Base-by-base conservation (phyloP, 2,329 filamentous ascomycete genomes). In the Sclerotinia borealis region DNA sequence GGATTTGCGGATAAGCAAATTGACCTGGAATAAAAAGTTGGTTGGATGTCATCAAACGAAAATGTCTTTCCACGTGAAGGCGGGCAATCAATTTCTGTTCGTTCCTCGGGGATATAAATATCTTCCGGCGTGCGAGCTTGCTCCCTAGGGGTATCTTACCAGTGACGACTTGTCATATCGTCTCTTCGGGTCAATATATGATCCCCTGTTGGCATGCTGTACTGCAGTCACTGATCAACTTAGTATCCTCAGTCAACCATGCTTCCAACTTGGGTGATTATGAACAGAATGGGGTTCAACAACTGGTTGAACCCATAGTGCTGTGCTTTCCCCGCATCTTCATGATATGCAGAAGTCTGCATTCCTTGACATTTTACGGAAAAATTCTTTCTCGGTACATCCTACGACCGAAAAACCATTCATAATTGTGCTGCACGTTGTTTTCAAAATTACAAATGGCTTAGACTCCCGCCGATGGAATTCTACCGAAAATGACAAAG, bases 381-480 rank as follows among this genome's bases (percentile, higher is more conserved):
- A 63, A 52, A 65, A 54, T 29, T 51, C 15, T 19, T 31, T 27
- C 51, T 65, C 63, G 63, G 63, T 63, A 50, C 48, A 58, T 63
- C 43, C 37, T 25, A 58, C 37, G 39, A 45, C 58, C 61, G 41
- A 66, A 34, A n/a, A 36, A 37, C 45, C 15, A 29, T 25, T 34
- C 47, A 50, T 27, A 50, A 50, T 50, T 22, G 22, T 25, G 25
- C 47, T 45, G 19, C 6, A 17, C 13, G 39, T 43, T 25, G 54
- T 34, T 45, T 29, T n/a, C 17, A 13, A 25, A 45, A 25, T 19
- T 58, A 45, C 54, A 58, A 58, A 58, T 58, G 54, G 27, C 29
- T 22, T 45, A 29, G 27, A 4, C 47, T 56, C 10, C 54, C 54
- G 54, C 39, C n/a, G n/a, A n/a, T 2, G 19, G 2, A 34, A 45